Percentiles rank a stretch among this genome's conserved stretches.
Conservation (phyloP, 2,329 filamentous ascomycete genomes). For the Gaeumannomyces sp. region DNA sequence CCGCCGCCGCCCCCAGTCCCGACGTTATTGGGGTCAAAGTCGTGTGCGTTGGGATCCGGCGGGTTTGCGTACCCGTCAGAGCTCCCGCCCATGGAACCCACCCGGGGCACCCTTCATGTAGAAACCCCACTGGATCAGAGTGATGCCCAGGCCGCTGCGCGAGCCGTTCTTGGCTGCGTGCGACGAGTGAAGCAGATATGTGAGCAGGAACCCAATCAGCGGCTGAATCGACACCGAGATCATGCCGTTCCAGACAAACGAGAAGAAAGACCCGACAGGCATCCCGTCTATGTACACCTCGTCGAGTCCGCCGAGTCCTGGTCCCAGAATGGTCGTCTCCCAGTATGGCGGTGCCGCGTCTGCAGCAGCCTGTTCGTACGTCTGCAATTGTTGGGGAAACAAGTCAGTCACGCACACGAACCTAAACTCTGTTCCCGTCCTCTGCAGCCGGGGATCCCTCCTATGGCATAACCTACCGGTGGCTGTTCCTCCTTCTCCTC, state of each 20-base stretch:
- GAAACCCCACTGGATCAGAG: constrained; percentile 93
- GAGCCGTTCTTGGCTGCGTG: constrained; percentile 98
- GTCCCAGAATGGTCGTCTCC: constrained; percentile 96
- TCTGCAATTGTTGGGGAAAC: constrained; percentile 42
- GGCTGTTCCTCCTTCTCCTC: constrained; percentile 82
- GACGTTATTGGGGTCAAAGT: constrained; percentile 72
- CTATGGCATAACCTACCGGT: constrained; percentile 58
- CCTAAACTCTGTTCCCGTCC: background rate
- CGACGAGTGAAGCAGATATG: constrained; percentile 94
- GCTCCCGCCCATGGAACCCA: constrained; percentile 33
- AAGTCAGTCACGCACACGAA: constrained; percentile 26
- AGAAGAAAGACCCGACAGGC: constrained; percentile 82
- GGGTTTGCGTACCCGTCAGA: constrained; percentile 58
- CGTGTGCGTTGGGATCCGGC: constrained; percentile 81
- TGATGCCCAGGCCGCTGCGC: constrained; percentile 87
- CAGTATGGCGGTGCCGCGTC: constrained; percentile 96
- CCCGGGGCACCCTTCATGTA: constrained; percentile 67
- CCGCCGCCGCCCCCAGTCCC: constrained; percentile 32
- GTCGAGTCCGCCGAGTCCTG: constrained; percentile 80
- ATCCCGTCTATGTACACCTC: constrained; percentile 97
- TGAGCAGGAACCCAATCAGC: constrained; percentile 92
- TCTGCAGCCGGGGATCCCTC: background rate
- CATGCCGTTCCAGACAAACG: constrained; percentile 88
- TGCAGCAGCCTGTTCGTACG: constrained; percentile 96
- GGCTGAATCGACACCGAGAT: constrained; percentile 92